Evolutionary conservation across 169 alveolate species (phyloP), one percentile per base, ranked within the genome.

Genomic region (Cryptosporidium muris): DNA sequence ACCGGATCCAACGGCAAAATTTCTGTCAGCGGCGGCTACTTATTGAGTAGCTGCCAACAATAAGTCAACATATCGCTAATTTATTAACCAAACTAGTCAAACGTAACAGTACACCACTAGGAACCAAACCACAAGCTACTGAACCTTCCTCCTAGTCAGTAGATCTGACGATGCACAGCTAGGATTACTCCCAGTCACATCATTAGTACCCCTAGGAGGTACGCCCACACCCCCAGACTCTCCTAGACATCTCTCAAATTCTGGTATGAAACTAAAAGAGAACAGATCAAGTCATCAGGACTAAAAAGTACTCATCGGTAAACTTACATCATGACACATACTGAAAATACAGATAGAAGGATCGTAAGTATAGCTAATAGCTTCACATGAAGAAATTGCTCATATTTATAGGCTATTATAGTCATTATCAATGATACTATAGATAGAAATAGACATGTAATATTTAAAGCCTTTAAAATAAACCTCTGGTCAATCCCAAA

Each of bases 1-100:
- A 97, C 92, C 94, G 92, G 95, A 93, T 96, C 96, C 97, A 92
- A 95, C 97, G 95, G 97, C 97, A 91, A 81, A 95, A 95, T 94
- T 95, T 95, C 94, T 95, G 97, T 88, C 93, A 91, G 96, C 94
- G 94, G 96, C 92, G 95, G 89, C 92, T 92, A 74, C 63, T 36
- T 4, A 25, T 25, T 58, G 49, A 6, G 85, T 74, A 68, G 62
- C 47, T 47, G 74, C 85, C 85, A 74, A 74, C 56, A 16, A 56
- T 51, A 11, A 74, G 60, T 62, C 63, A 74, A 74, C 54, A 68
- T 74, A 74, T 74, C 85, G 54, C 51, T 38, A 56, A 74, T 40
- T 52, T 40, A 0, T 9, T 2, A 7, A 3, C n/a, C 4, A 2
- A 9, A 43, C 5, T 60, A 49, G 40, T 54, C 40, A 37, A 1